Evolutionary conservation across 2,329 filamentous ascomycete species (phyloP).

Genomic region (Fusarium hainanense): DNA sequence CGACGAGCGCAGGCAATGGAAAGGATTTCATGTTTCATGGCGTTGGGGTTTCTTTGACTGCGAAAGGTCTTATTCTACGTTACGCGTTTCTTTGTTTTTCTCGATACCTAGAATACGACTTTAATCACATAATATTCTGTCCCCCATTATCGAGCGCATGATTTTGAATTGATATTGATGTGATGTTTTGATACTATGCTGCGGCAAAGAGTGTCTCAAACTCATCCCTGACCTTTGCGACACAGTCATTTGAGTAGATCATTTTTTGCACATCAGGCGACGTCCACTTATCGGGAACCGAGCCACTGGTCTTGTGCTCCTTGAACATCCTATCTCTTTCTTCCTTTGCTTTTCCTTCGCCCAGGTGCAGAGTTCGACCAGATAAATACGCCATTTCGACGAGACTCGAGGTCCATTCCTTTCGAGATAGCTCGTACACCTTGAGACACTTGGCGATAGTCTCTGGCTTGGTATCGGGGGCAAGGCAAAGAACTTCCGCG

Average conservation of each 20-base stretch:
- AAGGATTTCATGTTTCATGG: conserved; percentile 29
- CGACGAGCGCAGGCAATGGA: conserved; percentile 22
- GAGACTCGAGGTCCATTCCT: conserved; percentile 44
- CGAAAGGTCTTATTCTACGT: conserved; percentile 21
- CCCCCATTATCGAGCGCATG: neutral
- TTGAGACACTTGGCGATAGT: conserved; percentile 44
- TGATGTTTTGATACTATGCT: conserved; percentile 21
- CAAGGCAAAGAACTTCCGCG: conserved; percentile 39
- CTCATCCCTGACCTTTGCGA: conserved; percentile 54
- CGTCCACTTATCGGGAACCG: conserved; percentile 75
- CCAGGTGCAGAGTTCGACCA: conserved; percentile 66
- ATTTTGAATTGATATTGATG: neutral
- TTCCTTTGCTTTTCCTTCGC: conserved; percentile 67
- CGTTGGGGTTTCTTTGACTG: conserved; percentile 38
- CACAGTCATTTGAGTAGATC: conserved; percentile 73
- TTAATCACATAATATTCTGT: conserved; percentile 39
- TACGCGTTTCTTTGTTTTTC: conserved; percentile 33
- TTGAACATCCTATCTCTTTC: conserved; percentile 68
- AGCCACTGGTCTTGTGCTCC: conserved; percentile 60
- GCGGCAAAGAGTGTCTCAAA: conserved; percentile 40
- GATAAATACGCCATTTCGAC: conserved; percentile 44
- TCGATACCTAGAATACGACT: conserved; percentile 31
- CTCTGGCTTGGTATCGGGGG: conserved; percentile 37
- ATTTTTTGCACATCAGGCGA: conserved; percentile 75
- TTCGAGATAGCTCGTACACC: conserved; percentile 43